A percentile compares a stretch with the other conserved stretches of the same genome.
These are phyloP conservation scores for Colletotrichum melonis DNA, from an alignment of 2,329 filamentous ascomycete species.

Conservation along the genomic window DNA sequence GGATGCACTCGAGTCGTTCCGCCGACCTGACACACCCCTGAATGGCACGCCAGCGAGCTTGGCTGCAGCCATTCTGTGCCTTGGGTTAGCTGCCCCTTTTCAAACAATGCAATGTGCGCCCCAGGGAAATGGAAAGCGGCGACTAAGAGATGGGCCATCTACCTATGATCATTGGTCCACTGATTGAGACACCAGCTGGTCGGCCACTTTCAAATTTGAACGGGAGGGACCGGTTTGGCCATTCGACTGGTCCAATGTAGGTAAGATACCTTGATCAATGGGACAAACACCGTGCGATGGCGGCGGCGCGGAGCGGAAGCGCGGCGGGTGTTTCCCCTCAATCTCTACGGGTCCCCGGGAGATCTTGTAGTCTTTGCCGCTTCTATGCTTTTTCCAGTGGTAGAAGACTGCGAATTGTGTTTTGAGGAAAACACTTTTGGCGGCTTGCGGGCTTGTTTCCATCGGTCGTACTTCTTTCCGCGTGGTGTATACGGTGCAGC, in stretches of 20 bases:
- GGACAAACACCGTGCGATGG: neutral
- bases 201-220: neutral
- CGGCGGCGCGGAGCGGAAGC: neutral
- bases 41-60: neutral
- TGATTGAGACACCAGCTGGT: neutral
- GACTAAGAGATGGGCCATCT: neutral
- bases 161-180: neutral
- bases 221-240: too few relatives aligned
- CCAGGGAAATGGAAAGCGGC: neutral
- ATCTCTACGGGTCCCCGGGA: neutral
- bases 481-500: neutral
- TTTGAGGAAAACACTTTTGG: neutral
- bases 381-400: neutral
- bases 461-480: neutral
- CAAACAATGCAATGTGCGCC: neutral
- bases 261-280: neutral
- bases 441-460: too few relatives aligned
- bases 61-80: neutral
- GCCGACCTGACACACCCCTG: neutral
- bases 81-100: neutral
- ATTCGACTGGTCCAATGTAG: too few relatives aligned
- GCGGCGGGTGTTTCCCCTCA: neutral
- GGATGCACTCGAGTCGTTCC: too few relatives aligned
- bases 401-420: neutral
- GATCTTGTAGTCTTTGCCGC: neutral